phyloP scores from a whole-genome alignment of 2,329 filamentous ascomycete genomes.

The Scedosporium boydii region DNA sequence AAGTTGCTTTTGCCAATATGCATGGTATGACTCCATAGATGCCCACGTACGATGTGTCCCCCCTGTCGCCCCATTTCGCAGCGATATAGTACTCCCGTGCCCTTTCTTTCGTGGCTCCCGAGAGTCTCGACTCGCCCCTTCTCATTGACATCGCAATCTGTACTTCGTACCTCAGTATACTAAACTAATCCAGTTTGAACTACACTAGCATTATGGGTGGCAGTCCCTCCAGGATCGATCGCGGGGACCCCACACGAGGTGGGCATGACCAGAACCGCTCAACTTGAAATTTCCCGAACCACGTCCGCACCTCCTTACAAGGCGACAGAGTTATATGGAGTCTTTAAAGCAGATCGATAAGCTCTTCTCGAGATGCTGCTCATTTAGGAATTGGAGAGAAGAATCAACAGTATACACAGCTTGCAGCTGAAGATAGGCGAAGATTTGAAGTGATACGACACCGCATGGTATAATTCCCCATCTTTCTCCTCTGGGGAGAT shows the following conservation, averaged over 20 bases:
- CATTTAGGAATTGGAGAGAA: too few species aligned
- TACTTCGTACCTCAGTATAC: neutral
- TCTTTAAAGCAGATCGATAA: too few species aligned
- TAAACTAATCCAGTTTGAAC: neutral
- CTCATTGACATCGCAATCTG: neutral
- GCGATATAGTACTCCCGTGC: neutral
- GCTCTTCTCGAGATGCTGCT: too few species aligned
- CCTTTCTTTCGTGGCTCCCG: neutral
- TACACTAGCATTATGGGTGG: neutral
- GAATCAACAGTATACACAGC: too few species aligned
- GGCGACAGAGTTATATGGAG: neutral
- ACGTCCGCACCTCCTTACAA: neutral
- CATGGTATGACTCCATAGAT: neutral
- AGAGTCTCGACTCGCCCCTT: neutral
- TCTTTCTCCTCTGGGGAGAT: too few species aligned
- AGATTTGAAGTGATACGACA: too few species aligned
- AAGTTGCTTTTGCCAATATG: neutral
- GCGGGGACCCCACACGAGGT: neutral
- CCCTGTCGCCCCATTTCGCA: neutral
- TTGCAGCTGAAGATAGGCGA: too few species aligned
- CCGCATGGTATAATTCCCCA: too few species aligned
- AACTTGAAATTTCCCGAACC: neutral
- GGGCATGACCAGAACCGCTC: neutral
- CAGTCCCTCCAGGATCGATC: neutral
- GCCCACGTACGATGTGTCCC: neutral